Evolutionary conservation across 1,284 basidiomycete species (phyloP).

Genomic region (Sphagnurus paluster): DNA sequence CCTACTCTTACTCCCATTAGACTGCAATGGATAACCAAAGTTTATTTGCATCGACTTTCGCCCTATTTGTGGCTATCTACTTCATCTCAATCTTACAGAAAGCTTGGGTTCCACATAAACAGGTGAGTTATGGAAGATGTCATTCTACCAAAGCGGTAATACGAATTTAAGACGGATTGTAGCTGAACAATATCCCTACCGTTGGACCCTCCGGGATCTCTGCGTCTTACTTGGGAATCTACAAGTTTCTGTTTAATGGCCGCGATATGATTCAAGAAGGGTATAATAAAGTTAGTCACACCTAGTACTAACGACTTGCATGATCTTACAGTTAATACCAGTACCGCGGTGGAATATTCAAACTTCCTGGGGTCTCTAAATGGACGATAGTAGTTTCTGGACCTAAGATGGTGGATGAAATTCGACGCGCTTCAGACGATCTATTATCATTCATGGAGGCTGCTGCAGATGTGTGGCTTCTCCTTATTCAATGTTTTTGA

Average conservation of each 20-base stretch:
- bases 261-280: conserved; percentile 29
- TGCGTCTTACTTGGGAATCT: conserved; percentile 26
- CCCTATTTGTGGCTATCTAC: conserved; percentile 3
- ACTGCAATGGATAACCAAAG: too few relatives aligned
- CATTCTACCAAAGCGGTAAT: not conserved
- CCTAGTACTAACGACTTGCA: not conserved
- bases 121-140: not conserved
- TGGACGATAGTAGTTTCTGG: conserved; percentile 27
- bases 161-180: conserved; percentile 1
- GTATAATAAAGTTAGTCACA: conserved; percentile 20
- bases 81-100: conserved; percentile 4
- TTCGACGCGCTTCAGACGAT: conserved; percentile 25
- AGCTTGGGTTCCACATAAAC: conserved; percentile 8
- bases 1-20: too few relatives aligned
- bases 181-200: conserved; percentile 27
- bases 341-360: conserved; percentile 28
- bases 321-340: conserved; percentile 5
- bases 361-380: conserved; percentile 20
- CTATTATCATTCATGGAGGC: conserved; percentile 21
- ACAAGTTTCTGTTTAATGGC: conserved; percentile 21
- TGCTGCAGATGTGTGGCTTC: conserved; percentile 16
- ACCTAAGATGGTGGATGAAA: conserved; percentile 22
- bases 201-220: conserved; percentile 28
- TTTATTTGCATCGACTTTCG: not conserved
- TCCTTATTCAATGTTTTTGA: not conserved